Evolutionary conservation across 2,329 filamentous ascomycete species (phyloP).

Genomic region (Neocatenulostroma microsporum): DNA sequence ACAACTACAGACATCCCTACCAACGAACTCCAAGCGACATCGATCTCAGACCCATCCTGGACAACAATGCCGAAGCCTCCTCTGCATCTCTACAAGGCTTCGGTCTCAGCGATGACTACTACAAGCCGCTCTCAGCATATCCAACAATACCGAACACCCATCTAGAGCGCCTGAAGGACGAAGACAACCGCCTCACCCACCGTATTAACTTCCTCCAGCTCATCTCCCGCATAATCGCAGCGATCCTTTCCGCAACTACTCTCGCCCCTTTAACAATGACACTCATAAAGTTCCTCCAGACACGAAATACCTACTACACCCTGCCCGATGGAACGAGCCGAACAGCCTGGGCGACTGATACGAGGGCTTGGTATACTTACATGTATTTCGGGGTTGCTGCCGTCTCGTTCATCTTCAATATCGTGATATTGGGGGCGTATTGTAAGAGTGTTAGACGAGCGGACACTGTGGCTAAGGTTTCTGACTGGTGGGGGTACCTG

Average conservation of each 20-base stretch:
- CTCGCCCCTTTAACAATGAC: slow-evolving; percentile 32
- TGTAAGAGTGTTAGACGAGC: slow-evolving; percentile 24
- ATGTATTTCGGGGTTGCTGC: slow-evolving; percentile 32
- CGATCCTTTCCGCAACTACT: slow-evolving; percentile 29
- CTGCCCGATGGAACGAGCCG: slow-evolving; percentile 22
- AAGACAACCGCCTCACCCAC: slow-evolving; percentile 26
- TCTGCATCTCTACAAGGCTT: neutral
- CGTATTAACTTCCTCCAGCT: slow-evolving; percentile 33
- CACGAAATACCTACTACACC: slow-evolving; percentile 22
- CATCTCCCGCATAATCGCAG: slow-evolving; percentile 28
- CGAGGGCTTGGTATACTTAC: slow-evolving; percentile 34
- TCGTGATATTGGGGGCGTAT: slow-evolving; percentile 30
- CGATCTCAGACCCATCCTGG: slow-evolving; percentile 6
- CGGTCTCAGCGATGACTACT: neutral
- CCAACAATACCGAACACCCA: neutral
- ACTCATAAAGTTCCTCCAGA: slow-evolving; percentile 32
- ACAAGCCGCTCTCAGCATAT: slow-evolving; percentile 4
- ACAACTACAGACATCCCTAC: neutral
- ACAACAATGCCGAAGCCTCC: neutral
- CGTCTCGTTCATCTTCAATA: slow-evolving; percentile 29
- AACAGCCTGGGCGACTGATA: slow-evolving; percentile 33
- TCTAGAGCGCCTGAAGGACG: neutral
- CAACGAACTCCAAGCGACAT: neutral
- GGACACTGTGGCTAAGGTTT: slow-evolving; percentile 26
- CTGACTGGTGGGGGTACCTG: slow-evolving; percentile 25